Evolutionary conservation across 768 basidiomycete species (phyloP), one percentile per base, ranked within the genome.

Genomic region (Hydnomerulius pinastri): DNA sequence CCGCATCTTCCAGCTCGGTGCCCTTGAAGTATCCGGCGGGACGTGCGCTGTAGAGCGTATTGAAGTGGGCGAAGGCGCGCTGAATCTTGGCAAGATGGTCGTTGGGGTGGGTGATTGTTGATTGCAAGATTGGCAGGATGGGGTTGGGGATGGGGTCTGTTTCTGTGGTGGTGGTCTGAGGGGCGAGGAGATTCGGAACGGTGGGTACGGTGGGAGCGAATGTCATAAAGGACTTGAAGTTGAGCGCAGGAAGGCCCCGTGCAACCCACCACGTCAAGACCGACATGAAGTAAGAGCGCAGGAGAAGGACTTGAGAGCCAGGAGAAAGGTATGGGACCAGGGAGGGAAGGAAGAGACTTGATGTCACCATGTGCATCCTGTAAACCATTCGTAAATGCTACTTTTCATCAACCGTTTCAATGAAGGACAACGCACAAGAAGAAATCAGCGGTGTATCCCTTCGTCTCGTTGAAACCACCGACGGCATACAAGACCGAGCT

Each of bases 401-500:
- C 13, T 13, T 35, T 12, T 35, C 33, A 21, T 30, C 15, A 15
- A 20, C 5, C 9, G 5, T 17, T 1, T 18, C 17, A 36, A 0
- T 11, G 5, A n/a, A 1, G 2, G 41, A 2, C 10, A 4, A 57
- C 68, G 11, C 51, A 87, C 85, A 73, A 45, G 71, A 80, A 77
- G 64, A 88, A 87, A 29, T 70, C 58, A 1, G 57, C 32, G 32
- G 12, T 38, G 36, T 56, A 53, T 47, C 87, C 81, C 1, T 76
- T 78, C 21, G 75, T 72, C 62, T 82, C 82, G 32, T 71, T 67
- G 72, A 75, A 81, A 4, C 81, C 85, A 6, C 75, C 77, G 17
- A 82, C 68, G 2, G 75, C 82, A 53, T 83, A 90, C 18, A 84
- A 55, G n/a, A 86, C 48, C 0, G 69, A 68, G 37, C 71, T 75